phyloP scores from a whole-genome alignment of 2,329 filamentous ascomycete species.

The Camillea tinctor region DNA sequence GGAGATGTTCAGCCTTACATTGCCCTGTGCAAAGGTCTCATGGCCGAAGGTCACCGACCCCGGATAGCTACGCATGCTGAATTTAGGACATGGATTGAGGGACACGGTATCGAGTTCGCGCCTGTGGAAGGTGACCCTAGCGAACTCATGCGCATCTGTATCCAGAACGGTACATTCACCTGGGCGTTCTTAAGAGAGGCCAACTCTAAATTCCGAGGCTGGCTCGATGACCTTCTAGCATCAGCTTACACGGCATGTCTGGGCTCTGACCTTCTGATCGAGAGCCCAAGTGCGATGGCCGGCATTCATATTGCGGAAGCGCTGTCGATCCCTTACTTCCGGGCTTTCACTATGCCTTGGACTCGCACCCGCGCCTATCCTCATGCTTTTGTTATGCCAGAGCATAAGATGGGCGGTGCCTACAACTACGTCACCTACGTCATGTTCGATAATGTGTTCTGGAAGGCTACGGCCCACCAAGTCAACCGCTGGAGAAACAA shows the following conservation, averaged over 20 bases:
- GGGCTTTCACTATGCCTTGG: slow-evolving; percentile 99
- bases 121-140: slow-evolving; percentile 87
- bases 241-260: slow-evolving; percentile 84
- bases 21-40: slow-evolving; percentile 84
- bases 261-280: slow-evolving; percentile 84
- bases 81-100: slow-evolving; percentile 84
- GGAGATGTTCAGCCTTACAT: slow-evolving; percentile 98
- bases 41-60: slow-evolving; percentile 82
- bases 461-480: slow-evolving; percentile 88
- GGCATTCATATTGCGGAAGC: slow-evolving; percentile 97
- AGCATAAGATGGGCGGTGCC: slow-evolving; percentile 89
- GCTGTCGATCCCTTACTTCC: slow-evolving; percentile 89
- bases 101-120: slow-evolving; percentile 91
- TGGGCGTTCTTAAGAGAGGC: slow-evolving; percentile 87
- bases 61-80: slow-evolving; percentile 90
- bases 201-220: slow-evolving; percentile 83
- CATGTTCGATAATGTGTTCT: slow-evolving; percentile 96
- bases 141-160: slow-evolving; percentile 93
- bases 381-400: slow-evolving; percentile 90
- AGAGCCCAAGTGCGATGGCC: slow-evolving; percentile 94
- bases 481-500: slow-evolving; percentile 91
- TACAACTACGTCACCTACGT: slow-evolving; percentile 97
- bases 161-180: slow-evolving; percentile 97
- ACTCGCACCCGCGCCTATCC: slow-evolving; percentile 93
- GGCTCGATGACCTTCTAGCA: slow-evolving; percentile 84